Evolutionary conservation across 352 stramenopile genomes (phyloP), one percentile per base, ranked within the genome.

Genomic region (Phytophthora boehmeriae): DNA sequence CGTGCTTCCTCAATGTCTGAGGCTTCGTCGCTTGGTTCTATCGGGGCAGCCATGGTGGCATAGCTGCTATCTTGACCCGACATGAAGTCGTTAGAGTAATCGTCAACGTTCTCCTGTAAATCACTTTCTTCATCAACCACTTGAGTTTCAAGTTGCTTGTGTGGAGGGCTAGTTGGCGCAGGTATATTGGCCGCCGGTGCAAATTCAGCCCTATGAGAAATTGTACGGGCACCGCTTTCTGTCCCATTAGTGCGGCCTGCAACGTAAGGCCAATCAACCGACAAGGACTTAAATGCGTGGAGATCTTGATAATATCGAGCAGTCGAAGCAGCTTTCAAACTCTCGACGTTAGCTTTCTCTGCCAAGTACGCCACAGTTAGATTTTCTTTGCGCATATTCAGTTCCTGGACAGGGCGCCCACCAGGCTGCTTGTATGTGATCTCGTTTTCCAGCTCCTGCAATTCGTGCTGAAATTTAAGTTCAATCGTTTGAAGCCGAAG

Each of bases 261-360:
- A 20, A 14, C 32, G 14, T 25, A 28, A 28, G 57, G 59, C 63
- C 57, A 72, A 28, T 59, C 47, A 10, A 63, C 23, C 20, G 41
- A 58, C 11, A 89, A 54, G 1, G 76, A 78, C 16, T 79, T 78
- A 30, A 89, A 85, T 0, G 70, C 59, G 9, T 88, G 63, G 16
- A 92, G 27, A 36, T 92, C 82, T 44, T 89, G 76, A 34, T 88
- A 92, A 50, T 86, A 92, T 11, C 75, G 71, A 11, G 78, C 75
- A 23, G 75, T 84, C 19, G 70, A 79, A 0, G 83, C 69, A 2
- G 80, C 76, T 34, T 74, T 78, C 9, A 86, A 45, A 28, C 76
- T 87, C 41, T 90, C 78, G 23, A 90, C 50, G 35, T 77, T 76
- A 1, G 76, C 78, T 45, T 78, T 78, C 39, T 89, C 78, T 0